Conservation (phyloP, 805 yeast genomes). For the Clavispora vitiphila region DNA sequence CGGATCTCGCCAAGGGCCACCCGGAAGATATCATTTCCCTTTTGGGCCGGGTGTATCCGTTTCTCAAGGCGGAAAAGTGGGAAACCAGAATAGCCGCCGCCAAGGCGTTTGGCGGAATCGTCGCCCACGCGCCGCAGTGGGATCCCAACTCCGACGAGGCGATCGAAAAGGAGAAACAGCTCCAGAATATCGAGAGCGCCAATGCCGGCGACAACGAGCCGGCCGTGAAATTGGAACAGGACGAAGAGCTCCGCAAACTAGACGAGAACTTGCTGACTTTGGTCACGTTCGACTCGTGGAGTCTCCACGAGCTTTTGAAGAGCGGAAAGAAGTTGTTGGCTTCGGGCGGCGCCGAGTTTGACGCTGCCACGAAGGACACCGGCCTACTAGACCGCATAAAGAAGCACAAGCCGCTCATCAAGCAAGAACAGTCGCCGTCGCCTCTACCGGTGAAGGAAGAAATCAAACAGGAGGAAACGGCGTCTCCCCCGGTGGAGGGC, state of each 20-base stretch:
- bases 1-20: slow-evolving; percentile 89
- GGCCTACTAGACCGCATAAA: slow-evolving; percentile 45
- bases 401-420: slow-evolving; percentile 44
- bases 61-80: slow-evolving; percentile 79
- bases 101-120: slow-evolving; percentile 89
- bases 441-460: slow-evolving; percentile 5
- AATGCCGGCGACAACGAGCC: slow-evolving; percentile 22
- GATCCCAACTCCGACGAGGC: slow-evolving; percentile 60
- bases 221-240: slow-evolving; percentile 35
- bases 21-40: slow-evolving; percentile 87
- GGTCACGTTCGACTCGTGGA: slow-evolving; percentile 48
- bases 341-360: slow-evolving; percentile 47
- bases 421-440: slow-evolving; percentile 5
- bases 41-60: slow-evolving; percentile 87
- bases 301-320: slow-evolving; percentile 42
- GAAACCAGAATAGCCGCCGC: slow-evolving; percentile 96
- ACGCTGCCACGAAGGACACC: slow-evolving; percentile 29
- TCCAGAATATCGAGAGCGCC: slow-evolving; percentile 11
- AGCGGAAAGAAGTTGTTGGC: slow-evolving; percentile 58
- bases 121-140: slow-evolving; percentile 73
- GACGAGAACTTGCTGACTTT: slow-evolving; percentile 38
- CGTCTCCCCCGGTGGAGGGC: slow-evolving; percentile 18
- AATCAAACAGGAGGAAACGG: slow-evolving; percentile 1
- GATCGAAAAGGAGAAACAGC: slow-evolving; percentile 19
- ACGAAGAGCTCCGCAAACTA: slow-evolving; percentile 37